Base-by-base conservation (phyloP, 2,329 filamentous ascomycete species). In the Diaporthe sp. region DNA sequence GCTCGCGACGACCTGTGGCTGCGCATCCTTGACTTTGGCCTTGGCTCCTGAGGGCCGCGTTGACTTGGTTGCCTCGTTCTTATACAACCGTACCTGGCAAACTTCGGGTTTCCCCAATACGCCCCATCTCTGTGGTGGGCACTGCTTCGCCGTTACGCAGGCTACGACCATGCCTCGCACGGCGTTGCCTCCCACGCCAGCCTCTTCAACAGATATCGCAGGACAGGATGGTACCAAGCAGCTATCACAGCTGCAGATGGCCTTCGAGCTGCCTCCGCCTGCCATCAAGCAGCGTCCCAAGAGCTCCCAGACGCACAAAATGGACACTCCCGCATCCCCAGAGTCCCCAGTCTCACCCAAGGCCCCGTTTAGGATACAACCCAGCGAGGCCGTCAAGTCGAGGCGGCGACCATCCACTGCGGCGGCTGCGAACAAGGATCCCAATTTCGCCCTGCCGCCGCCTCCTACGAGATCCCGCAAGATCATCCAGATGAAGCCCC, bases 401-500 rank as follows among this genome's bases (percentile, higher is more conserved):
- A 85, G 88, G 69, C 84, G 89, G 73, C 85, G 89, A 53, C 85
- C 87, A 0, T 88, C 89, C 22, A 82, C 86, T 17, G 30, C 82
- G 85, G 66, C 81, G 85, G 19, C 80, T 84, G 73, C 86, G 87
- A 73, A 92, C 91, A 77, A 58, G 35, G 44, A 66, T 32, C 89
- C 92, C 78, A 86, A 89, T 63, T 97, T 98, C 82, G 90, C 94
- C 13, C 89, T 99, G 22, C 97, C 97, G 27, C 97, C 97, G 13
- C 97, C 96, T 22, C 97, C 97, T 0, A 98, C 96, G 4, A 89
- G 96, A 76, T 94, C 95, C 55, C 93, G 96, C 79, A 98, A 97
- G 86, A 98, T 99, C 81, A 98, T 98, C 74, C 96, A 98, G 85
- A 98, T 98, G 96, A 98, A 97, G 84, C 96, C 90, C 25, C 84